Evolutionary conservation across 2,329 filamentous ascomycete genomes (phyloP), one percentile per base, ranked within the genome.

Genomic region (Clarireedia hainanense): DNA sequence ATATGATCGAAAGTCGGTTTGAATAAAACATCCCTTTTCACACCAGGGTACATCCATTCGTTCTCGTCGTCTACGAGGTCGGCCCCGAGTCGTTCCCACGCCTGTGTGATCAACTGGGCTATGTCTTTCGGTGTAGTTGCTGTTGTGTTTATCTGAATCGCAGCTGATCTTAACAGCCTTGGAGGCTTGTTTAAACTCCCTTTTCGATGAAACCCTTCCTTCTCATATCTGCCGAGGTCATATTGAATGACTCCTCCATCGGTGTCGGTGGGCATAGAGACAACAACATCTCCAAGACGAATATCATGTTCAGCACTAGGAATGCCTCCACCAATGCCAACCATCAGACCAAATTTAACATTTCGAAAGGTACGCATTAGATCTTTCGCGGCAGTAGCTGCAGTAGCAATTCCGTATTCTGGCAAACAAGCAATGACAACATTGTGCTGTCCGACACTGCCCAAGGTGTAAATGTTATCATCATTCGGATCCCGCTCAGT

Each of bases 311-410:
- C 52, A 9, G 63, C 23, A 48, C 43, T 58, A 15, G 63, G 56
- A 30, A 64, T 50, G 26, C 64, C 67, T 23, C 65, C 61, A 7
- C 71, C 73, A 37, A 76, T 72, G n/a, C 74, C 74, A 0, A 77
- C 73, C 66, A 77, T 69, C 1, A 77, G 63, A 2, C 68, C 68
- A 43, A 75, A 65, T 23, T 60, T 65, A 39, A 74, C 70, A 30
- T 56, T 59, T 7, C 62, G 59, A 56, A 73, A 74, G 3, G 63
- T 65, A 5, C 58, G 47, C 7, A 56, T 50, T 63, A 73, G 69
- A 15, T 66, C 57, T n/a, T 58, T 65, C 1, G 67, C 68, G 1
- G 69, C 67, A 2, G 60, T 60, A 10, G 71, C 69, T 1, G 72
- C 69, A 3, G 68, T 53, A 45, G 54, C 67, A 5, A 20, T 46